Evolutionary conservation across 176 grass and related monocot genomes (phyloP).

Genomic region (Oryza meridionalis): DNA sequence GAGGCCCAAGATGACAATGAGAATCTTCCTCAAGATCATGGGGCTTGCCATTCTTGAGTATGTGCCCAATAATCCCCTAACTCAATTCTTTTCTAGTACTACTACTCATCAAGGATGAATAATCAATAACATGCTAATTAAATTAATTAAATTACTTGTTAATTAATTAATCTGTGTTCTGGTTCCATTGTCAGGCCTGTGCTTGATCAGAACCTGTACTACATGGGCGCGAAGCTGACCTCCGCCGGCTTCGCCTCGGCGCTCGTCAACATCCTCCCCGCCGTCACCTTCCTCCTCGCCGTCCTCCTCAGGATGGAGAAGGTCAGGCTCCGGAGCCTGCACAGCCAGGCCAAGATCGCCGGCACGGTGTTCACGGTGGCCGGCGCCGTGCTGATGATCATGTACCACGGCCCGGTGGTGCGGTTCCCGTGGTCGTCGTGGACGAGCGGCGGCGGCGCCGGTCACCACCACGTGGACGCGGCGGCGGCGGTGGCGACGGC

Average conservation of each 20-base stretch:
- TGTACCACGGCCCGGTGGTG: constrained; percentile 80
- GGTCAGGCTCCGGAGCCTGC: constrained; percentile 51
- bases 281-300: constrained; percentile 81
- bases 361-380: constrained; percentile 70
- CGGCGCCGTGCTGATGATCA: constrained; percentile 86
- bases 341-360: constrained; percentile 80
- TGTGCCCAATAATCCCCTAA: not conserved
- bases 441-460: constrained; percentile 39
- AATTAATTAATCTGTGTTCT: not conserved
- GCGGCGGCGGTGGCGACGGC: not conserved
- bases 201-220: constrained; percentile 90
- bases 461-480: constrained; percentile 32
- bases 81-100: not conserved
- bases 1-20: constrained; percentile 67
- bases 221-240: constrained; percentile 71
- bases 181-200: constrained; percentile 57
- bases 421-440: constrained; percentile 78
- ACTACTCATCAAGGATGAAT: not conserved
- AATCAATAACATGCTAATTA: too few relatives aligned
- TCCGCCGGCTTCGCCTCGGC: constrained; percentile 73
- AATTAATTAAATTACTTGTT: too few relatives aligned
- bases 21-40: constrained; percentile 70
- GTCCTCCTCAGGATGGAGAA: constrained; percentile 68
- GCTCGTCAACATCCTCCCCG: constrained; percentile 81
- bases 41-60: constrained; percentile 72